These are phyloP conservation scores for Daldinia bambusicola DNA, from an alignment of 495 filamentous ascomycete species.

Conservation along the genomic window DNA sequence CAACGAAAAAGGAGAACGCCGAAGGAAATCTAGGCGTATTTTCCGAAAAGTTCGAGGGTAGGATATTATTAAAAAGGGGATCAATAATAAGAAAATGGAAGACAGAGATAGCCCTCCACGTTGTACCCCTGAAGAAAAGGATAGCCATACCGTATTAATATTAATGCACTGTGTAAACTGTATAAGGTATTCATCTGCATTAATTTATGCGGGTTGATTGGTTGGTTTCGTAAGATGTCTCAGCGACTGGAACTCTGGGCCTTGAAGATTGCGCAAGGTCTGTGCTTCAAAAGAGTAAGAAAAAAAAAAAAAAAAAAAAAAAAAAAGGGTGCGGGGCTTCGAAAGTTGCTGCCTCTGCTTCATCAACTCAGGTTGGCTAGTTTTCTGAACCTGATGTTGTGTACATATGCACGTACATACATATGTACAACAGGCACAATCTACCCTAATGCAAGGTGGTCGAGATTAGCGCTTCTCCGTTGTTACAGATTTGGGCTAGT, in stretches of 20 bases:
- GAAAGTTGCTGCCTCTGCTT: neutral
- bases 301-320: no score
- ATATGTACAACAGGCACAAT: slow-evolving; percentile 11
- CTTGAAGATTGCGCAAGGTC: slow-evolving; percentile 26
- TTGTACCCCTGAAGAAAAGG: slow-evolving; percentile 14
- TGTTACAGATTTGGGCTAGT: slow-evolving; percentile 30
- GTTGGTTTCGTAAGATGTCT: neutral
- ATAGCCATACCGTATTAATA: neutral
- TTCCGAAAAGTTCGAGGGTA: slow-evolving; percentile 9
- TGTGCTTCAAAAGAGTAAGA: slow-evolving; percentile 2
- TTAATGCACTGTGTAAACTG: neutral
- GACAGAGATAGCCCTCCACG: neutral
- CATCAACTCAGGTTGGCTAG: no score
- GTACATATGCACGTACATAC: slow-evolving; percentile 12
- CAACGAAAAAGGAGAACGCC: slow-evolving; percentile 3
- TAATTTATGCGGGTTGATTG: neutral
- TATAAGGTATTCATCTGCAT: slow-evolving; percentile 17
- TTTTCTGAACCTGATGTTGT: neutral
- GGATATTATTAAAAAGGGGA: slow-evolving; percentile 8
- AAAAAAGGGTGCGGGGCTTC: slow-evolving; percentile 24
- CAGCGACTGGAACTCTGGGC: neutral
- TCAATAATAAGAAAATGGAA: neutral
- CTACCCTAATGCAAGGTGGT: slow-evolving; percentile 37
- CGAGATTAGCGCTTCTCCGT: slow-evolving; percentile 31
- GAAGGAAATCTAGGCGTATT: neutral